Evolutionary conservation across 176 grass and related monocot species (phyloP).

Genomic region (Raddia guianensis): DNA sequence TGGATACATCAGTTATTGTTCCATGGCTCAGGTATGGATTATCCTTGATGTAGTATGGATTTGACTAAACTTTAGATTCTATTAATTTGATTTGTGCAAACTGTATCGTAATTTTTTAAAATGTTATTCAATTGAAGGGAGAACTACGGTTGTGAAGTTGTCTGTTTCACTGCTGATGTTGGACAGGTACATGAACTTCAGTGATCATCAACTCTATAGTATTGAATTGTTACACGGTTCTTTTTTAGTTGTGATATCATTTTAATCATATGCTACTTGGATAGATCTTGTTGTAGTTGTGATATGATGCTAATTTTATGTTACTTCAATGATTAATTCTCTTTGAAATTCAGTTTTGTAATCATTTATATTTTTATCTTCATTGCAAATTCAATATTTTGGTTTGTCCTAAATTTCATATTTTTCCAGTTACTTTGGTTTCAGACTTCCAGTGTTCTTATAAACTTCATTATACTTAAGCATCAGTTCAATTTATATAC

Average conservation of each 20-base stretch:
- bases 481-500: slow-evolving; percentile 15
- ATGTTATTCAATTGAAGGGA: slow-evolving; percentile 56
- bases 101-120: not conserved
- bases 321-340: no score
- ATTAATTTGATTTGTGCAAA: not conserved
- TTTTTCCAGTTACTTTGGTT: slow-evolving; percentile 14
- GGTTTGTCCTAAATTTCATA: not conserved
- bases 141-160: slow-evolving; percentile 98
- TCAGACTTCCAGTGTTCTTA: slow-evolving; percentile 9
- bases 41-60: not conserved
- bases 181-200: slow-evolving; percentile 70
- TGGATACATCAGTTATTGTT: slow-evolving; percentile 97
- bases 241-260: not conserved
- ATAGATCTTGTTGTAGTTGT: not conserved
- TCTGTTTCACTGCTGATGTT: slow-evolving; percentile 98
- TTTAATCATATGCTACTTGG: not conserved
- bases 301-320: no score
- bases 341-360: no score
- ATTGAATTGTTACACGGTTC: slow-evolving; percentile 2
- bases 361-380: no score
- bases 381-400: not conserved
- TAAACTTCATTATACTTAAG: slow-evolving; percentile 8
- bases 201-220: slow-evolving; percentile 2
- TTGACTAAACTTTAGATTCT: not conserved
- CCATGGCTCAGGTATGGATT: slow-evolving; percentile 81